Evolutionary conservation across 208 protist genomes (phyloP), one percentile per base, ranked within the genome.

Genomic region (Acanthamoeba culbertsoni): DNA sequence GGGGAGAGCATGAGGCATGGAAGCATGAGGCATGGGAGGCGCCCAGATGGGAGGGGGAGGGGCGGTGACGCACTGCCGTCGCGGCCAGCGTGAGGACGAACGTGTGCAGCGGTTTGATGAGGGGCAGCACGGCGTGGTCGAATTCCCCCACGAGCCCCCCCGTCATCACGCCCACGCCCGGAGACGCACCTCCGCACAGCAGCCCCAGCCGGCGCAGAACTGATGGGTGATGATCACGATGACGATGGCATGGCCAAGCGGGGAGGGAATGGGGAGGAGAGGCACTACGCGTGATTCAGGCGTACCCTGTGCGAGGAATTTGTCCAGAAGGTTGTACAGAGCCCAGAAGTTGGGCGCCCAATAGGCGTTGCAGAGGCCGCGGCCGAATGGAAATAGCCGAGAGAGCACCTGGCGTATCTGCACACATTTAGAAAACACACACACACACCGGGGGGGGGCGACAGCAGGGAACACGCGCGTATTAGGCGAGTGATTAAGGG

Each of bases 301-400:
- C 28, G 23, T 68, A 26, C 28, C 20, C 63, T 43, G 45, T 35
- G 48, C 46, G 35, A 97, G 77, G 33, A 96, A 48, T 28, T 93
- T 86, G 82, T 98, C 97, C 6, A 62, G 40, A n/a, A 93, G 68
- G 73, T 89, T 94, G 93, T 98, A 98, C 8, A 97, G 55, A 4
- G 97, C 95, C 97, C 97, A 98, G 33, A 97, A 65, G 89, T 98
- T 98, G 31, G 98, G 97, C 26, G 98, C 98, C 98, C 98, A 98
- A 86, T 98, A 98, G 10, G 98, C 95, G 93, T 98, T 98, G 23
- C 48, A 88, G 16, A 98, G 94, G 3, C 98, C 98, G 31, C 98
- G 84, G 10, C 95, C 82, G 62, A 98, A 98, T 18, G 98, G 98
- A 55, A 98, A 98, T 31, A 98, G 93, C 14, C 98, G 93, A 2